phyloP scores from a whole-genome alignment of 2,329 filamentous ascomycete species.

The Balansia obtecta region DNA sequence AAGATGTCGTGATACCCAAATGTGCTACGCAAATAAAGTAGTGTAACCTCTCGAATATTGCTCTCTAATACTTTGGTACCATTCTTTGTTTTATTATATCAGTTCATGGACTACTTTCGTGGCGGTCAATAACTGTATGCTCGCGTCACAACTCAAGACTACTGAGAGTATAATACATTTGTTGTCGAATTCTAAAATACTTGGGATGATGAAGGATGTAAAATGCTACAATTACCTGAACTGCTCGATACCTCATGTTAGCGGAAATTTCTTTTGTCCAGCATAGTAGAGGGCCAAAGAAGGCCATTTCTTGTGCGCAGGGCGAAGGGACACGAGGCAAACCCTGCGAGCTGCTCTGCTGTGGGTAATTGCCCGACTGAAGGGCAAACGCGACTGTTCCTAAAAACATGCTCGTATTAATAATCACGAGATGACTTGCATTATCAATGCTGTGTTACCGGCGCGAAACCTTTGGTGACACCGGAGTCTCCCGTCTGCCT shows the following conservation, averaged over 20 bases:
- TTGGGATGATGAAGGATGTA: no score
- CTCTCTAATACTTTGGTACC: background rate
- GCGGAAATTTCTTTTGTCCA: no score
- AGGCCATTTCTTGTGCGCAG: background rate
- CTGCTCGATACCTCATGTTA: no score
- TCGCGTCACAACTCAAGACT: no score
- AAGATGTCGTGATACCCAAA: background rate
- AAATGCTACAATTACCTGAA: no score
- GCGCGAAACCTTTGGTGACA: conserved; percentile 3
- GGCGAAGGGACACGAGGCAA: background rate
- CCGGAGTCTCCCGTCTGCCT: background rate
- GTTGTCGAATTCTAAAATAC: no score
- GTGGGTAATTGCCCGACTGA: background rate
- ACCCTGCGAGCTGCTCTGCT: background rate
- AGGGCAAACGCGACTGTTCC: background rate
- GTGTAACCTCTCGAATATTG: conserved; percentile 1
- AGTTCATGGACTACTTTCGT: background rate
- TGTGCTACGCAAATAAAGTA: background rate
- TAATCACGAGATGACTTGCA: conserved; percentile 5
- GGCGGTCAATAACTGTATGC: no score
- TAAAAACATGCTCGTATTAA: background rate
- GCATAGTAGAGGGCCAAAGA: no score
- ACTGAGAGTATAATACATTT: no score
- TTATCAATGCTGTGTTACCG: conserved; percentile 2
- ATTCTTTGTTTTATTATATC: background rate